A percentile compares a stretch with the other conserved stretches of the same genome.
Conservation (phyloP, 2,329 filamentous ascomycete species). For the Aureobasidium subglaciale region DNA sequence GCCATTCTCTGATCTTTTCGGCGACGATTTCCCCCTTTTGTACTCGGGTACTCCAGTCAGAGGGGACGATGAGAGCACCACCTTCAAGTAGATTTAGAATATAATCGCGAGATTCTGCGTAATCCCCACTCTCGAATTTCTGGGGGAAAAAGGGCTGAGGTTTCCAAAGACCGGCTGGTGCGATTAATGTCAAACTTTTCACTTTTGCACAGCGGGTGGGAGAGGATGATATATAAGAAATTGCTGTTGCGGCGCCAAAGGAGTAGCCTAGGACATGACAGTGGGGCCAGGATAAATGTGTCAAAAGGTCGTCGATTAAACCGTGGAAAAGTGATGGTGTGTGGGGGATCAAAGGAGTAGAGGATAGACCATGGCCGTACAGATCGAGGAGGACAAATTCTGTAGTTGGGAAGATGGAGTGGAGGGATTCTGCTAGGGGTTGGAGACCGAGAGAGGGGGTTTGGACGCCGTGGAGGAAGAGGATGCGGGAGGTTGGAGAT, state of each 20-base stretch:
- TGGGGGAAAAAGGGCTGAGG: not conserved
- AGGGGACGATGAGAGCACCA: conserved; percentile 34
- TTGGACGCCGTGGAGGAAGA: conserved; percentile 47
- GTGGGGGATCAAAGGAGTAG: conserved; percentile 41
- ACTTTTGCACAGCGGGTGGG: conserved; percentile 15
- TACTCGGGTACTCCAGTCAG: conserved; percentile 40
- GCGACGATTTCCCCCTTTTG: conserved; percentile 39
- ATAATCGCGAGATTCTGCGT: conserved; percentile 32
- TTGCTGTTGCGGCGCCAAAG: conserved; percentile 39
- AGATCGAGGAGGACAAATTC: conserved; percentile 42
- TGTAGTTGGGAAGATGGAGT: conserved; percentile 29
- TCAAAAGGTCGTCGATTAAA: conserved; percentile 36
- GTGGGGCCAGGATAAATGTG: conserved; percentile 34
- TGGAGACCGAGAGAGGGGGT: conserved; percentile 45
- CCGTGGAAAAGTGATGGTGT: conserved; percentile 36
- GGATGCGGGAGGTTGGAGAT: conserved; percentile 20
- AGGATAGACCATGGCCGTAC: conserved; percentile 49
- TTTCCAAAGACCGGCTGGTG: conserved; percentile 13
- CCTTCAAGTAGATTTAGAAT: conserved; percentile 40
- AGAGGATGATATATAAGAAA: conserved; percentile 32
- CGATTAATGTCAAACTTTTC: not conserved
- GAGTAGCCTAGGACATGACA: conserved; percentile 46
- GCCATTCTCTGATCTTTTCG: conserved; percentile 43
- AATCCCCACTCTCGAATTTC: conserved; percentile 21
- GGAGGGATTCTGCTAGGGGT: conserved; percentile 35